A percentile compares a stretch with the other conserved stretches of the same genome.
phyloP scores from a whole-genome alignment of 805 yeast genomes.

The Ogataea siamensis region DNA sequence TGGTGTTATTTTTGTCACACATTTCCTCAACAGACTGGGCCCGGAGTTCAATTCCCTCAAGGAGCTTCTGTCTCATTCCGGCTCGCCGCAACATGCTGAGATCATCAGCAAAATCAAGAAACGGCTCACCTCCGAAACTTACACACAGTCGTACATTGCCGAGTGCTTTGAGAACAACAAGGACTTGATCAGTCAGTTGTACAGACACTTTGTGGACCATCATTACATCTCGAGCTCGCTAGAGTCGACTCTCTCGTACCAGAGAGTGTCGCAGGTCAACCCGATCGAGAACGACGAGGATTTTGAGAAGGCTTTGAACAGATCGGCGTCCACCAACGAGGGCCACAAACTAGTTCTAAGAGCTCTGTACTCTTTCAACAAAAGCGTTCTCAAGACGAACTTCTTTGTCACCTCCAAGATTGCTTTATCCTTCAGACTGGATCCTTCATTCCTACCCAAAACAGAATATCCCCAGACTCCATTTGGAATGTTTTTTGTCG shows the following conservation, averaged over 20 bases:
- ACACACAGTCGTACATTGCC: constrained; percentile 77
- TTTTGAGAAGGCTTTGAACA: constrained; percentile 62
- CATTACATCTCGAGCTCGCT: constrained; percentile 75
- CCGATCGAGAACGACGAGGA: constrained; percentile 75
- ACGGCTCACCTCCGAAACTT: constrained; percentile 89
- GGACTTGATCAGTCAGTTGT: constrained; percentile 74
- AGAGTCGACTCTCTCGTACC: constrained; percentile 81
- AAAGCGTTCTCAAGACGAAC: constrained; percentile 86
- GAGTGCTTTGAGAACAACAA: constrained; percentile 71
- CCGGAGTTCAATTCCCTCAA: constrained; percentile 77
- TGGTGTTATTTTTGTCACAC: constrained; percentile 88
- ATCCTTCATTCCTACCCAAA: constrained; percentile 80
- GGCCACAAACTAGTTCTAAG: constrained; percentile 74
- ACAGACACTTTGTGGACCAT: constrained; percentile 85
- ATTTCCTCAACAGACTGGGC: constrained; percentile 91
- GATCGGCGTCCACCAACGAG: constrained; percentile 77
- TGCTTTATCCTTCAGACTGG: constrained; percentile 88
- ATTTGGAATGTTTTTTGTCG: constrained; percentile 91
- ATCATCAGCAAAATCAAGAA: constrained; percentile 77
- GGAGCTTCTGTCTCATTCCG: constrained; percentile 58
- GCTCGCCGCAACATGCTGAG: constrained; percentile 67
- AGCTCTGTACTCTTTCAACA: constrained; percentile 81
- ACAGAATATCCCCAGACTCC: constrained; percentile 91
- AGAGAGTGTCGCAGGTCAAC: constrained; percentile 74
- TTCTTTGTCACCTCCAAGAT: constrained; percentile 92